A percentile compares a stretch with the other conserved stretches of the same genome.
Conservation (phyloP, 768 basidiomycete species). For the Russula compacta region DNA sequence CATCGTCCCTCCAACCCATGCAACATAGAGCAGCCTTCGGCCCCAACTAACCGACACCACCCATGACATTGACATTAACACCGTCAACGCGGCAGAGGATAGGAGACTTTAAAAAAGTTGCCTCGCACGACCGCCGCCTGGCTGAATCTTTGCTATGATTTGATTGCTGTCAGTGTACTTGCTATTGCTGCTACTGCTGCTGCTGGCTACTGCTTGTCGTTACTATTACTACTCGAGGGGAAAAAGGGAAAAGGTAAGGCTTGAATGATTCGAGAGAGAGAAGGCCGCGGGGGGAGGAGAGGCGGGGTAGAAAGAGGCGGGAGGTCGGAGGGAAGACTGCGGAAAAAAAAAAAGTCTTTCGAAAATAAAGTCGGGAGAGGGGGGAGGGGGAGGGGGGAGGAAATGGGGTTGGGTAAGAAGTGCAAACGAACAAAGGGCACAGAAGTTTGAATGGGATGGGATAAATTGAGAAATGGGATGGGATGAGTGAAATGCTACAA, state of each 20-base stretch:
- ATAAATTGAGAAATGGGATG: not conserved
- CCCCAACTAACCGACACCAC: too few species aligned
- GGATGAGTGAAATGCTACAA: slow-evolving; percentile 7
- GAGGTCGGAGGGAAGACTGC: not conserved
- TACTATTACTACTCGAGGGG: slow-evolving; percentile 8
- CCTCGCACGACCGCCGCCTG: too few species aligned
- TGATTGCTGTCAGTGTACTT: slow-evolving; percentile 15
- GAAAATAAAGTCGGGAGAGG: not conserved
- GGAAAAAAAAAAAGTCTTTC: not conserved
- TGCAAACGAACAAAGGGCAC: not conserved
- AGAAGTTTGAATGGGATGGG: not conserved
- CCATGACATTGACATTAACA: too few species aligned
- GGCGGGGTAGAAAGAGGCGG: too few species aligned
- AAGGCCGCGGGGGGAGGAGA: not conserved
- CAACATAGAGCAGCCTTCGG: too few species aligned
- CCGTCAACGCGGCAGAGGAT: too few species aligned
- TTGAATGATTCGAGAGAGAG: slow-evolving; percentile 1
- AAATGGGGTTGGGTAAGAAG: not conserved
- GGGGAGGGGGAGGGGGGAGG: too few species aligned
- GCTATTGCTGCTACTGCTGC: not conserved
- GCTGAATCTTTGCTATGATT: slow-evolving; percentile 2
- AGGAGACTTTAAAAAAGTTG: too few species aligned
- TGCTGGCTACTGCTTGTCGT: not conserved
- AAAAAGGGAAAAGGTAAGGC: not conserved
- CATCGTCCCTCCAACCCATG: too few species aligned